Evolutionary conservation across 306 rosid species (phyloP), one percentile per base, ranked within the genome.

Genomic region (Cyamopsis tetragonoloba): DNA sequence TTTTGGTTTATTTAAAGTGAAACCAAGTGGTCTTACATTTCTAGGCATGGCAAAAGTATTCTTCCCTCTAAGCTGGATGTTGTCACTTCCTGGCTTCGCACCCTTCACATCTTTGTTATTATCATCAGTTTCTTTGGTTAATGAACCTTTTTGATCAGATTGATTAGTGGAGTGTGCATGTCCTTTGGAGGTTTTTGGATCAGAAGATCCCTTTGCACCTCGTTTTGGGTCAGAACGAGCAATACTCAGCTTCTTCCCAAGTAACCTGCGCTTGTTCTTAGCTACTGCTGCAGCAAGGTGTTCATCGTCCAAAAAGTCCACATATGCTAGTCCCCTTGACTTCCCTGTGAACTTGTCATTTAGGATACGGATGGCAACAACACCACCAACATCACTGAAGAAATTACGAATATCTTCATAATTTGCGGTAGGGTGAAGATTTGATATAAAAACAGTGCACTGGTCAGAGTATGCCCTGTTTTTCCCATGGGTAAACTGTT

Each of bases 321-420:
- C 95, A 13, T 90, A 93, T 3, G 97, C 97, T 68, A 93, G 88
- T 42, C 99, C 97, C 97, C 97, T 85, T 62, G 97, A 90, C 70
- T 93, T 93, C 70, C 91, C 90, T 14, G 95, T 90, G 77, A 83
- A 88, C 73, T 83, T 93, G 83, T 93, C 97, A 35, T 57, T 87
- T 37, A 83, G 86, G 77, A 93, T 75, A 50, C 97, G 95, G 41
- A 90, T 62, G 72, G 83, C 96, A 68, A 77, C 87, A 61, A 93
- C 83, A 73, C 97, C 97, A 74, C 97, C 95, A 10, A 82, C 83
- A 82, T 93, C 96, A 43, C 83, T 46, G 64, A 93, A 93, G 83
- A 93, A 90, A 65, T 83, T 79, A 43, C 62, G 88, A 46, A 93
- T 70, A 76, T 93, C 80, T 7, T 88, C 91, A 78, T 68, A 12